These are phyloP conservation scores for Spathaspora hagerdaliae DNA, from an alignment of 805 yeast species.

Conservation along the genomic window DNA sequence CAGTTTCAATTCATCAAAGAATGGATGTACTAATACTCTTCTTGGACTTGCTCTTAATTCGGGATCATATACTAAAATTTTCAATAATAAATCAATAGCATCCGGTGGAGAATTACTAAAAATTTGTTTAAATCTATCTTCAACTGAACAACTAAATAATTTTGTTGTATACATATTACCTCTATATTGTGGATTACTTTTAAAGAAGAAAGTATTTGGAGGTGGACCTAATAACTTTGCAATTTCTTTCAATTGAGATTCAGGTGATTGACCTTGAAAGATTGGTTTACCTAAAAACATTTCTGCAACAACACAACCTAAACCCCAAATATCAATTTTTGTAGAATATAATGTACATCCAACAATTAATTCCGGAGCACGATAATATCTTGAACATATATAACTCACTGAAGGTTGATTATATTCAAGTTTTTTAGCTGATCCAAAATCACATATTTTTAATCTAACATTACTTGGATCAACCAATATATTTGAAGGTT, in stretches of 20 bases:
- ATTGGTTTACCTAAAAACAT: slow-evolving; percentile 88
- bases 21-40: slow-evolving; percentile 80
- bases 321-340: slow-evolving; percentile 95
- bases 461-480: slow-evolving; percentile 64
- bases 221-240: slow-evolving; percentile 92
- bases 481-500: slow-evolving; percentile 76
- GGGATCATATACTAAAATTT: slow-evolving; percentile 87
- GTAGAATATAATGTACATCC: slow-evolving; percentile 87
- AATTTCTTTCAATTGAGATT: slow-evolving; percentile 84
- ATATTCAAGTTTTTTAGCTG: slow-evolving; percentile 74
- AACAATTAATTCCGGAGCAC: slow-evolving; percentile 93
- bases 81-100: slow-evolving; percentile 80
- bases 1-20: slow-evolving; percentile 80
- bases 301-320: slow-evolving; percentile 96
- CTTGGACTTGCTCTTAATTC: slow-evolving; percentile 75
- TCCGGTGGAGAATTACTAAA: slow-evolving; percentile 72
- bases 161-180: slow-evolving; percentile 72
- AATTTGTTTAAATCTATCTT: slow-evolving; percentile 45
- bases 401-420: slow-evolving; percentile 89
- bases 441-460: slow-evolving; percentile 83
- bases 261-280: slow-evolving; percentile 92
- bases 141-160: slow-evolving; percentile 52
- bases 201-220: slow-evolving; percentile 58
- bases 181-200: slow-evolving; percentile 69
- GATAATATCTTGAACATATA: slow-evolving; percentile 91